Percentiles rank a stretch among this genome's conserved stretches.
Conservation (phyloP, 2,329 filamentous ascomycete genomes). For the Xylariaceae sp. region DNA sequence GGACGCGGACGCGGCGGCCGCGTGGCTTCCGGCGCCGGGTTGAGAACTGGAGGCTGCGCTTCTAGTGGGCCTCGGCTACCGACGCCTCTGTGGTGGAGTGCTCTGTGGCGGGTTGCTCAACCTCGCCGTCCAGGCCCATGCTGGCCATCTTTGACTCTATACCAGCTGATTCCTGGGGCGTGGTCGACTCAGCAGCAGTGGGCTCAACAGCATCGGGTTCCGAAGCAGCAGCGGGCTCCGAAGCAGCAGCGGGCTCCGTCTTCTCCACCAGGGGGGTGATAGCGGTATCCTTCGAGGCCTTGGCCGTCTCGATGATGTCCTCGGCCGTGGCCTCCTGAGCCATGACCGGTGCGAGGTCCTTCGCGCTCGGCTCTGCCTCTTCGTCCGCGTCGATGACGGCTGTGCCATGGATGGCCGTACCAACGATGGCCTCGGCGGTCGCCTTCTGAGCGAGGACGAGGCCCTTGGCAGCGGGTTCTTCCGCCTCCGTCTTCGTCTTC, state of each 20-base stretch:
- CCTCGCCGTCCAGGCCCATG: neutral
- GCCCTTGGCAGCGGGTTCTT: slow-evolving; percentile 5
- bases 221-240: slow-evolving; percentile 2
- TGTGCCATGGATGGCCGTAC: too few species aligned
- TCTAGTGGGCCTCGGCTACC: neutral
- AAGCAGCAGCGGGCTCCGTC: slow-evolving; percentile 6
- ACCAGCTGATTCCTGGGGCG: neutral
- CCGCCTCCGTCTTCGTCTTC: slow-evolving; percentile 7
- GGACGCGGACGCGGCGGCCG: too few species aligned
- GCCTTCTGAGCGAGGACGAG: slow-evolving; percentile 3
- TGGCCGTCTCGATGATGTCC: slow-evolving; percentile 12
- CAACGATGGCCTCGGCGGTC: slow-evolving; percentile 3
- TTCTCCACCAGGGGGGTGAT: slow-evolving; percentile 8
- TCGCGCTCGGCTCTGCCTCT: slow-evolving; percentile 3
- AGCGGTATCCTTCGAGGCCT: slow-evolving; percentile 10
- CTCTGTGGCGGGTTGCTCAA: neutral
- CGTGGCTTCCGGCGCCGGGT: too few species aligned
- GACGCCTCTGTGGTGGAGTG: too few species aligned
- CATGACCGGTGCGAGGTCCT: slow-evolving; percentile 8
- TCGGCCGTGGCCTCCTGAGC: slow-evolving; percentile 5
- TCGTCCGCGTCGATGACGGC: too few species aligned
- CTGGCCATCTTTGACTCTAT: neutral
- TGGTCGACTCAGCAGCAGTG: slow-evolving; percentile 3
- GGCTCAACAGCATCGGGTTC: neutral
- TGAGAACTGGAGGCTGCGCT: neutral